Conservation (phyloP, 106 monocot genomes). For the Gastrodia elata region DNA sequence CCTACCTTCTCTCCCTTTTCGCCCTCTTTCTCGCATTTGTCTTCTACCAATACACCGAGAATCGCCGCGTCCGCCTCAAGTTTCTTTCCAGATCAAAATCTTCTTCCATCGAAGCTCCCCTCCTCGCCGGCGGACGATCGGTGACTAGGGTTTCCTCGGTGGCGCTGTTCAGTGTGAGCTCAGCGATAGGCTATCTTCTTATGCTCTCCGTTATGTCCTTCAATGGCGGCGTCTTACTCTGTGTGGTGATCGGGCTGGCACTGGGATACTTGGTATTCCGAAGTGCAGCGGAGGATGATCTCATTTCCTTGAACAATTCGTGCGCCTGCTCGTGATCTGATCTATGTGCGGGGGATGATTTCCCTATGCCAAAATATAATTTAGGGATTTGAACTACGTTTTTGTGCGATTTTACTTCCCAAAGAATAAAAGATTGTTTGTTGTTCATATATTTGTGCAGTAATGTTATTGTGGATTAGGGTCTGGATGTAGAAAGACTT, state of each 20-base stretch:
- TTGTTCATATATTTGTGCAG: neutral
- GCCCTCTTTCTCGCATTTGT: constrained; percentile 49
- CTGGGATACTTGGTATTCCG: constrained; percentile 66
- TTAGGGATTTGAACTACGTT: neutral
- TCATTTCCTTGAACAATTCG: constrained; percentile 33
- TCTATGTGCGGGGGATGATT: neutral
- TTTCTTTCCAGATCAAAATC: constrained; percentile 17
- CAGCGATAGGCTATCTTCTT: constrained; percentile 79
- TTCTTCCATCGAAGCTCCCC: constrained; percentile 16
- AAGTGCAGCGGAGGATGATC: constrained; percentile 55
- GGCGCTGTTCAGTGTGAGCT: constrained; percentile 55
- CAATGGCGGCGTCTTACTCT: constrained; percentile 74
- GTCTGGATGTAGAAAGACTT: neutral
- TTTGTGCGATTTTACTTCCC: neutral
- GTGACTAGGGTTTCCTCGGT: constrained; percentile 24
- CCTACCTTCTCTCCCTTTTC: constrained; percentile 59
- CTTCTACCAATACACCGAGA: constrained; percentile 89
- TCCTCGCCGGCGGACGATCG: constrained; percentile 19
- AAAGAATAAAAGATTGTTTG: neutral
- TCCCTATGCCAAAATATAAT: neutral
- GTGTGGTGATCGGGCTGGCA: constrained; percentile 45
- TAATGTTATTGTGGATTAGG: neutral
- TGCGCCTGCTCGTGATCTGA: constrained; percentile 64
- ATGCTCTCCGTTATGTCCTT: constrained; percentile 98
- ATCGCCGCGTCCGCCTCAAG: constrained; percentile 53